A percentile compares a stretch with the other conserved stretches of the same genome.
phyloP scores from a whole-genome alignment of 106 monocot species.

The Apostasia ramifera region DNA sequence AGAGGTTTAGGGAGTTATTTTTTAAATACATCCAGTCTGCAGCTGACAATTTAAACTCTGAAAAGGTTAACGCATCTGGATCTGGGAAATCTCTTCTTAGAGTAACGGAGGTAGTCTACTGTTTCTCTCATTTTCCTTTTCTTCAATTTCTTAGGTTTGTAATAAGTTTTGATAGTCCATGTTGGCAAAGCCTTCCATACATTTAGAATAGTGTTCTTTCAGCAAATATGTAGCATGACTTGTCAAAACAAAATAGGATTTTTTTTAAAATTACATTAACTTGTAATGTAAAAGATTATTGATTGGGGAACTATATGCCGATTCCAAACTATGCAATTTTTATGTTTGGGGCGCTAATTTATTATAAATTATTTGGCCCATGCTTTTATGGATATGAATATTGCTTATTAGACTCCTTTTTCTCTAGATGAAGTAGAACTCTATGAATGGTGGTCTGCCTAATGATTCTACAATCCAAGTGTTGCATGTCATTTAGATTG shows the following conservation, averaged over 20 bases:
- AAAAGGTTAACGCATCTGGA: constrained; percentile 42
- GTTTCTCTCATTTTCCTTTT: background rate
- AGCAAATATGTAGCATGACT: background rate
- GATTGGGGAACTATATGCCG: too few relatives aligned
- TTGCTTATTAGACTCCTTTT: too few relatives aligned
- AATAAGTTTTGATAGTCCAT: background rate
- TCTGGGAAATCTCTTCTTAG: constrained; percentile 77
- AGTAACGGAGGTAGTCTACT: constrained; percentile 76
- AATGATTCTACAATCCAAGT: too few relatives aligned
- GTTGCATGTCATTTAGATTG: too few relatives aligned
- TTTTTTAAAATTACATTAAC: background rate
- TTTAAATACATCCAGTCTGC: constrained; percentile 60
- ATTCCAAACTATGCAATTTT: too few relatives aligned
- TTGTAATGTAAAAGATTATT: too few relatives aligned
- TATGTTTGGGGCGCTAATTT: too few relatives aligned
- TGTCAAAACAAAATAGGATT: background rate
- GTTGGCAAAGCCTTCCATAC: background rate
- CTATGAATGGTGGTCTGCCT: too few relatives aligned
- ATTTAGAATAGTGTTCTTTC: background rate
- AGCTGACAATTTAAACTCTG: constrained; percentile 39
- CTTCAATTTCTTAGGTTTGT: background rate
- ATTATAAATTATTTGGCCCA: too few relatives aligned
- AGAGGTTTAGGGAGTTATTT: constrained; percentile 90
- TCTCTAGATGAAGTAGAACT: too few relatives aligned
- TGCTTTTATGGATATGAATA: too few relatives aligned